These are phyloP conservation scores for Pseudogymnoascus sp. DNA, from an alignment of 2,329 filamentous ascomycete species.

Conservation along the genomic window DNA sequence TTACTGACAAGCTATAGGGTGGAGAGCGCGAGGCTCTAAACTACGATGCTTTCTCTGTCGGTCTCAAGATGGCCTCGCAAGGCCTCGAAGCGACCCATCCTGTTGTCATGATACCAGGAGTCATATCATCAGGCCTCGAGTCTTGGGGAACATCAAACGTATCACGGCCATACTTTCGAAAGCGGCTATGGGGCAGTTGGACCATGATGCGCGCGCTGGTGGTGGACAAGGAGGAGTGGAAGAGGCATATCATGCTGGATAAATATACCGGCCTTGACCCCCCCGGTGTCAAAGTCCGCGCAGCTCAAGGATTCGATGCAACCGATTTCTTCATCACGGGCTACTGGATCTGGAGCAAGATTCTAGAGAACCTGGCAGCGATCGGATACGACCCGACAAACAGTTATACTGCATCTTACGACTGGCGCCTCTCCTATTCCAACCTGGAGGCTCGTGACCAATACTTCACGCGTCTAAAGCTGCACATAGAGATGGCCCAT, in stretches of 20 bases:
- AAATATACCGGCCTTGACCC: constrained; percentile 86
- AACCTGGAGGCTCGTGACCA: constrained; percentile 88
- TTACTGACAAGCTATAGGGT: constrained; percentile 45
- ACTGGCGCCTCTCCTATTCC: constrained; percentile 86
- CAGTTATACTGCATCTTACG: constrained; percentile 65
- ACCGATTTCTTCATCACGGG: constrained; percentile 88
- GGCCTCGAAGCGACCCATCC: constrained; percentile 78
- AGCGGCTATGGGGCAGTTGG: constrained; percentile 95
- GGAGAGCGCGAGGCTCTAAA: constrained; percentile 80
- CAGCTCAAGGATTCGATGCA: constrained; percentile 93
- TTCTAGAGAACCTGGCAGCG: constrained; percentile 90
- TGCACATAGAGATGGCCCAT: constrained; percentile 78
- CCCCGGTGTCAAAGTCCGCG: constrained; percentile 78
- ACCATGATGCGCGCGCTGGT: constrained; percentile 96
- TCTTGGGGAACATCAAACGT: constrained; percentile 87
- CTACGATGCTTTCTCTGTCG: constrained; percentile 91
- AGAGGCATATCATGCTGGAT: constrained; percentile 94
- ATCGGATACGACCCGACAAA: constrained; percentile 89
- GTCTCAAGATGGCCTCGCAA: constrained; percentile 71
- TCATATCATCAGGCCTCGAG: constrained; percentile 94
- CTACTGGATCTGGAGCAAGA: constrained; percentile 97
- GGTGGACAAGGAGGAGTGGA: constrained; percentile 89
- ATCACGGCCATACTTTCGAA: constrained; percentile 86
- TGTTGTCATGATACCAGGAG: constrained; percentile 93
- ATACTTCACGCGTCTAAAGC: constrained; percentile 87